Evolutionary conservation across 2,329 filamentous ascomycete genomes (phyloP).

Genomic region (Aspergillus aculeatinus): DNA sequence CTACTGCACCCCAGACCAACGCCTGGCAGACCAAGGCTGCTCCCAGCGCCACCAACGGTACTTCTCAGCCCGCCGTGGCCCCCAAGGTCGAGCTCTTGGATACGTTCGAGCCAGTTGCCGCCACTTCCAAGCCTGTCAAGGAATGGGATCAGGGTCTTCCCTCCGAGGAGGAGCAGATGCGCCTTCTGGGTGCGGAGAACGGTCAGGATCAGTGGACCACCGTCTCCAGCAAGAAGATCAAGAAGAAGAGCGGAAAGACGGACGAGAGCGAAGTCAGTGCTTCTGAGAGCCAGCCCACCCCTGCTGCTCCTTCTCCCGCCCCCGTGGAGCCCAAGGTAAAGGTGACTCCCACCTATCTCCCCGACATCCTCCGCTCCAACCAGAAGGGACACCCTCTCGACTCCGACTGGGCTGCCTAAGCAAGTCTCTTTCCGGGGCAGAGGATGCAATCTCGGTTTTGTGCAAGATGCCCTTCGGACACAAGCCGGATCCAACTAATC

Average conservation of each 20-base stretch:
- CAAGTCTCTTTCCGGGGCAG: slow-evolving; percentile 1
- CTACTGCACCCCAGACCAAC: slow-evolving; percentile 46
- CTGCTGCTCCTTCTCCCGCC: slow-evolving; percentile 20
- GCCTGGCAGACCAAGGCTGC: slow-evolving; percentile 53
- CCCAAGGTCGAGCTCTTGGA: slow-evolving; percentile 39
- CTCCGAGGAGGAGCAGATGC: slow-evolving; percentile 62
- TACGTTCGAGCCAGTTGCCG: slow-evolving; percentile 40
- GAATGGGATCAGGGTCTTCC: slow-evolving; percentile 52
- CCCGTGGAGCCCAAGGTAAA: slow-evolving; percentile 37
- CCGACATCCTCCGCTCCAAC: slow-evolving; percentile 31
- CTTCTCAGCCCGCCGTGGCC: slow-evolving; percentile 19
- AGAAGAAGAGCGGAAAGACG: slow-evolving; percentile 45
- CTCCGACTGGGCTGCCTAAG: slow-evolving; percentile 46
- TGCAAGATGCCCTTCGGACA: slow-evolving; percentile 3
- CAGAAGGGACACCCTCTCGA: slow-evolving; percentile 46
- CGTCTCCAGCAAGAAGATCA: slow-evolving; percentile 59
- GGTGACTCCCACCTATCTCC: slow-evolving; percentile 36
- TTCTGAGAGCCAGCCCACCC: slow-evolving; percentile 33
- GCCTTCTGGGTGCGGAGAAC: slow-evolving; percentile 47
- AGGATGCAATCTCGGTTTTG: neutral
- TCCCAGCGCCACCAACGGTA: slow-evolving; percentile 24
- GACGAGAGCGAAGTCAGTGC: slow-evolving; percentile 48
- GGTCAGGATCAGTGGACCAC: slow-evolving; percentile 61
- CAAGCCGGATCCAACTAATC: slow-evolving; percentile 10
- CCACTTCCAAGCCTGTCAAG: slow-evolving; percentile 22